Evolutionary conservation across 768 basidiomycete genomes (phyloP).

Genomic region (Lactarius psammicola): DNA sequence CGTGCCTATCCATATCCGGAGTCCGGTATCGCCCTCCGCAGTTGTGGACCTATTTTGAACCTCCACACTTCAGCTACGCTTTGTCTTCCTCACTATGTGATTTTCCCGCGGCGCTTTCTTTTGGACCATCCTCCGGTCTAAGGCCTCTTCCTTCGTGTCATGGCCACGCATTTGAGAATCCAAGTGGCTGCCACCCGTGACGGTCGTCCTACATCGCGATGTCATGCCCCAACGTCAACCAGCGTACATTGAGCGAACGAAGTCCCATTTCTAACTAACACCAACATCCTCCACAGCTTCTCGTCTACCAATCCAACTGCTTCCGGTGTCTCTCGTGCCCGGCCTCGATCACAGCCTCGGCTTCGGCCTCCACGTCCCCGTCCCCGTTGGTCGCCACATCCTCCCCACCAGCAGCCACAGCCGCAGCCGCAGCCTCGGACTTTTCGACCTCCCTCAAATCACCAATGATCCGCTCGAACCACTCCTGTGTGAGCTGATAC

Average conservation of each 20-base stretch:
- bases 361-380: no score
- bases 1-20: background rate
- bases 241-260: background rate
- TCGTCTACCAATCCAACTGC: background rate
- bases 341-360: no score
- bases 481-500: conserved; percentile 24
- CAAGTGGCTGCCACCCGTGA: no score
- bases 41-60: background rate
- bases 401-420: background rate
- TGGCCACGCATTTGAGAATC: no score
- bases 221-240: background rate
- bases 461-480: conserved; percentile 5
- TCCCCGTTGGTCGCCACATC: background rate
- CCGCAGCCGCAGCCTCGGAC: background rate
- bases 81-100: background rate
- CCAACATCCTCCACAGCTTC: background rate
- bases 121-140: no score
- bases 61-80: background rate
- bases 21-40: background rate
- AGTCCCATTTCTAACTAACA: background rate
- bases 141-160: no score
- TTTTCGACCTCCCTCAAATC: background rate
- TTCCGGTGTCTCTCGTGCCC: background rate
- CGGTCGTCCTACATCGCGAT: background rate
- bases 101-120: background rate